Evolutionary conservation across 495 filamentous ascomycete genomes (phyloP).

Genomic region (Pseudomonodictys pantanalensis): DNA sequence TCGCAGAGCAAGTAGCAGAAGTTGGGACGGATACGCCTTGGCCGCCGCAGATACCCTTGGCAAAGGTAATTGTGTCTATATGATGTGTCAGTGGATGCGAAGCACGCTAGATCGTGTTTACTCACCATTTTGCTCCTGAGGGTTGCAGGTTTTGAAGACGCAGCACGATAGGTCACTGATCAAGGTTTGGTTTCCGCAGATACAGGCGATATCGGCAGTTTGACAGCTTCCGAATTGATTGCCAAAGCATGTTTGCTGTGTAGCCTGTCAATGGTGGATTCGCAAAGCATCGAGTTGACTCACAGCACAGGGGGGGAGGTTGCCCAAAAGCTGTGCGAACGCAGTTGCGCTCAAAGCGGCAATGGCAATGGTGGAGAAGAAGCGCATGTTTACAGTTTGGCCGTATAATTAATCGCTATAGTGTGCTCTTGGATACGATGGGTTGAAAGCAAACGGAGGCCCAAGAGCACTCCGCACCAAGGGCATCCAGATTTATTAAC

Average conservation of each 20-base stretch:
- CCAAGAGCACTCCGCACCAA: neutral
- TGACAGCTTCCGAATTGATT: constrained; percentile 53
- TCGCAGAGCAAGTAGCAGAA: constrained; percentile 35
- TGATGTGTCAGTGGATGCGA: neutral
- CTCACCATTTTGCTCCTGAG: constrained; percentile 56
- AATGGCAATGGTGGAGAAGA: constrained; percentile 13
- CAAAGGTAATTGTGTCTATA: constrained; percentile 52
- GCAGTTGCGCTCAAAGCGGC: constrained; percentile 25
- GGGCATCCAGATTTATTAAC: neutral
- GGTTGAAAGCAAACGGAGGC: neutral
- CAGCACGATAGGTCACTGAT: constrained; percentile 66
- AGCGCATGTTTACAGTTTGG: neutral
- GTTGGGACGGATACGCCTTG: constrained; percentile 35
- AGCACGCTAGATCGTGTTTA: neutral
- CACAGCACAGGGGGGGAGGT: constrained; percentile 26
- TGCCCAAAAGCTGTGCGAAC: constrained; percentile 19
- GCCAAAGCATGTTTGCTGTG: constrained; percentile 35
- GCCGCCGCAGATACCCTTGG: constrained; percentile 49
- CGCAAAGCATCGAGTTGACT: neutral
- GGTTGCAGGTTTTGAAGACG: constrained; percentile 53
- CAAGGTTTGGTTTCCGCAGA: constrained; percentile 61
- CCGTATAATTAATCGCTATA: no score
- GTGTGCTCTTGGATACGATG: neutral
- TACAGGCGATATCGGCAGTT: constrained; percentile 59
- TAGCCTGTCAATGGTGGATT: neutral